Evolutionary conservation across 1,284 basidiomycete species (phyloP).

Genomic region (Puccinia horiana): DNA sequence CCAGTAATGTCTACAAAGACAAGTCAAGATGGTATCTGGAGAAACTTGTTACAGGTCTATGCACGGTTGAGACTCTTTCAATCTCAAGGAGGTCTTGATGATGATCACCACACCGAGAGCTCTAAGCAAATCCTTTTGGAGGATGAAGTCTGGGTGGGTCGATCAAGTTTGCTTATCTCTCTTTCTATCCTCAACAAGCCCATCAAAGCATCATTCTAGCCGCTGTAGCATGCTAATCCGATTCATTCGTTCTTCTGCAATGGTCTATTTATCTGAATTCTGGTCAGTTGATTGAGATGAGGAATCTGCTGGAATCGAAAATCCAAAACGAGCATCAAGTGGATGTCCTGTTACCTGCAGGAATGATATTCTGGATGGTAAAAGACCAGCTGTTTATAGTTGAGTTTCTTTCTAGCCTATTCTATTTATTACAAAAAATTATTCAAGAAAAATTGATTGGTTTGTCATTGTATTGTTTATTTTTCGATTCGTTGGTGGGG

Average conservation of each 20-base stretch:
- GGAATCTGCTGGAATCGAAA: constrained; percentile 17
- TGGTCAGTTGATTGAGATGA: constrained; percentile 15
- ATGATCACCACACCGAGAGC: not conserved
- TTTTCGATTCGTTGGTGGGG: not conserved
- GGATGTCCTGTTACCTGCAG: constrained; percentile 8
- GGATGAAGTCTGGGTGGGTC: constrained; percentile 18
- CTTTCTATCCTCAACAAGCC: not conserved
- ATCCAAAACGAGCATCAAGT: constrained; percentile 15
- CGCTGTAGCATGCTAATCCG: no score
- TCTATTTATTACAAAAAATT: not conserved
- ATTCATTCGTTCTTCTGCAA: not conserved
- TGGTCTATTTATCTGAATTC: not conserved
- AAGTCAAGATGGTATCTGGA: not conserved
- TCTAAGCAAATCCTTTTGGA: not conserved
- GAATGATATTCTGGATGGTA: constrained; percentile 17
- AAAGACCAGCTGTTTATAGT: constrained; percentile 7
- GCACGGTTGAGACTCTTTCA: not conserved
- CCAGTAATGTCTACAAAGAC: not conserved
- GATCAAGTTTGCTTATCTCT: not conserved
- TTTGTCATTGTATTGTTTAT: no score
- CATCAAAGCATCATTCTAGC: not conserved
- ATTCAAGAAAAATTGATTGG: no score
- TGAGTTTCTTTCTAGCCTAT: not conserved
- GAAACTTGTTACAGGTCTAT: constrained; percentile 6
- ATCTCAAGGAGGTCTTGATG: not conserved